phyloP scores from a whole-genome alignment of 2,329 filamentous ascomycete species.

The Plectosphaerella plurivora region DNA sequence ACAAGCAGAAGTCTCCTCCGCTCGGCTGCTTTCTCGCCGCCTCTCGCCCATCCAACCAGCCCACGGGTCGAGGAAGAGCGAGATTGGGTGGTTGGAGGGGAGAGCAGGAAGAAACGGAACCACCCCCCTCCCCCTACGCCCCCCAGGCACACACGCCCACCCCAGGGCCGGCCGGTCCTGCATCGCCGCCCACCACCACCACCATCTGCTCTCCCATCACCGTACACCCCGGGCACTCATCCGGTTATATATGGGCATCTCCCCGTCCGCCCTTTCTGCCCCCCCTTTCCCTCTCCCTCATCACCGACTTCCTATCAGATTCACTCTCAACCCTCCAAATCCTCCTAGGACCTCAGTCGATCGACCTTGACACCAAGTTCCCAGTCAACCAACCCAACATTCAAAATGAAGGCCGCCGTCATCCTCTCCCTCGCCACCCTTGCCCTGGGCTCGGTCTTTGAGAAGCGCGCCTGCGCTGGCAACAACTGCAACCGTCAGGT shows the following conservation, averaged over 20 bases:
- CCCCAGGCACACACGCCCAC: too few species aligned
- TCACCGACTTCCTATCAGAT: slow-evolving; percentile 15
- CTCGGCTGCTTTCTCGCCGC: background rate
- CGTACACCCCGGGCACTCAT: too few species aligned
- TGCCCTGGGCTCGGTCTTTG: slow-evolving; percentile 28
- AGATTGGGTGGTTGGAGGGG: background rate
- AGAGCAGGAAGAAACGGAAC: background rate
- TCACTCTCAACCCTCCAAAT: slow-evolving; percentile 8
- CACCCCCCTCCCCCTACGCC: background rate
- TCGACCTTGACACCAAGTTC: slow-evolving; percentile 6
- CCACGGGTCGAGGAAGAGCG: background rate
- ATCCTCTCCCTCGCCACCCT: slow-evolving; percentile 30
- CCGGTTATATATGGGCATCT: slow-evolving; percentile 11
- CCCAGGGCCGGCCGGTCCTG: background rate
- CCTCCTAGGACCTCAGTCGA: slow-evolving; percentile 13
- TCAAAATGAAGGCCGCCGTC: slow-evolving; percentile 36
- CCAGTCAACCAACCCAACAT: slow-evolving; percentile 5
- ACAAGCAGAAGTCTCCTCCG: background rate
- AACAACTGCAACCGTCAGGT: slow-evolving; percentile 44
- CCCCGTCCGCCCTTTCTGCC: slow-evolving; percentile 4
- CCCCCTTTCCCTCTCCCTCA: slow-evolving; percentile 8
- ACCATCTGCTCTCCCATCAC: background rate
- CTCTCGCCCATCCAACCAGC: slow-evolving; percentile 3
- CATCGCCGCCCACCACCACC: background rate
- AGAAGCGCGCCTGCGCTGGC: slow-evolving; percentile 30